A percentile compares a stretch with the other conserved stretches of the same genome.
Evolutionary conservation across 306 rosid species (phyloP).

Genomic region (Myrica gale): DNA sequence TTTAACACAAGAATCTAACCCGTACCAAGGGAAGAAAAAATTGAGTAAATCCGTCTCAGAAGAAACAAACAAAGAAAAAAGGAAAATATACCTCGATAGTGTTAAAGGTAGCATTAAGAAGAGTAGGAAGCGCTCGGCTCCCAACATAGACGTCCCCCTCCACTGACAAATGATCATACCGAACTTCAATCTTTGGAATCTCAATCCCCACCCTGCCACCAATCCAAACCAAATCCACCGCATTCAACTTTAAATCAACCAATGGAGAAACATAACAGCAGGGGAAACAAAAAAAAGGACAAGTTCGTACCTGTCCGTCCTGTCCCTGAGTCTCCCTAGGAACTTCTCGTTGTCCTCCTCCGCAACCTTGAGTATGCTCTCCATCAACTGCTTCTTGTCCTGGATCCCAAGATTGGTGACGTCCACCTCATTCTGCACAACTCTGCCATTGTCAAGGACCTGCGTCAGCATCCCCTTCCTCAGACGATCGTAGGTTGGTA

Average conservation of each 20-base stretch:
- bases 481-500: slow-evolving; percentile 79
- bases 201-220: slow-evolving; percentile 67
- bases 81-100: slow-evolving; percentile 49
- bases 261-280: not conserved
- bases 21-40: not conserved
- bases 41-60: not conserved
- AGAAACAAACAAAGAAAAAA: not conserved
- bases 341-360: slow-evolving; percentile 72
- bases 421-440: slow-evolving; percentile 53
- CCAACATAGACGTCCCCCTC: slow-evolving; percentile 80
- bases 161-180: slow-evolving; percentile 51
- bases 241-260: not conserved
- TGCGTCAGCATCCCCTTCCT: slow-evolving; percentile 61
- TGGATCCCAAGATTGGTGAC: slow-evolving; percentile 52
- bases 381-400: slow-evolving; percentile 62
- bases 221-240: not conserved
- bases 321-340: slow-evolving; percentile 46
- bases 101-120: slow-evolving; percentile 55
- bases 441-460: slow-evolving; percentile 51
- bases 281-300: not conserved
- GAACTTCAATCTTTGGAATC: slow-evolving; percentile 65
- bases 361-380: slow-evolving; percentile 52
- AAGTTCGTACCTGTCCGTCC: slow-evolving; percentile 59
- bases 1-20: not conserved
- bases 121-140: slow-evolving; percentile 73